Evolutionary conservation across 345 rosid genomes (phyloP).

Genomic region (Citrus glauca): DNA sequence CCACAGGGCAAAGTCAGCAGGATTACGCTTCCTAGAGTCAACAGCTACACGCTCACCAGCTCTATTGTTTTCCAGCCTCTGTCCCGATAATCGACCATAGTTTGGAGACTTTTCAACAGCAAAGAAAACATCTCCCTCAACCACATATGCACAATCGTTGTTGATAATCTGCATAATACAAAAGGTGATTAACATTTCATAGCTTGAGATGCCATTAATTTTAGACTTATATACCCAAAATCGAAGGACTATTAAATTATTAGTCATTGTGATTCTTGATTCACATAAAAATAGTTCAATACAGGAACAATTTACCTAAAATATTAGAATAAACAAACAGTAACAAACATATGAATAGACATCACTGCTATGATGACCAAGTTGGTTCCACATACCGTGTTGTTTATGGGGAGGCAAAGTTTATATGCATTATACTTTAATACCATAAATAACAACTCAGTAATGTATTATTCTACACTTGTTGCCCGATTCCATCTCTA

Average conservation of each 20-base stretch:
- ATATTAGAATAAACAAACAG: neutral
- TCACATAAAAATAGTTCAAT: neutral
- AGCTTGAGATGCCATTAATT: neutral
- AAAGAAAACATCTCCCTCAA: constrained; percentile 81
- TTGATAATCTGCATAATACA: constrained; percentile 61
- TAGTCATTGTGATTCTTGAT: neutral
- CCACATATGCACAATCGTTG: constrained; percentile 65
- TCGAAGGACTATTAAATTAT: too few relatives aligned
- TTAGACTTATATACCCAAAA: neutral
- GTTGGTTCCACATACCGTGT: neutral
- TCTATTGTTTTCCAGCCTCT: constrained; percentile 61
- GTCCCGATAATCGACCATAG: constrained; percentile 76
- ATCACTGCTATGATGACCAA: neutral
- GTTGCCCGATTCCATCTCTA: neutral
- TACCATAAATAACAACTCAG: neutral
- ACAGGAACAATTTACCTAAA: neutral
- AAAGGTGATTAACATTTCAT: neutral
- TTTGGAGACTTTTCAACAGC: constrained; percentile 67
- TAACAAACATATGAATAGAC: neutral
- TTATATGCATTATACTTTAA: neutral
- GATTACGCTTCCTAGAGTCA: constrained; percentile 77
- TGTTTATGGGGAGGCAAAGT: neutral
- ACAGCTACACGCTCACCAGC: constrained; percentile 88
- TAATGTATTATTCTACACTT: neutral
- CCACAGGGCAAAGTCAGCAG: constrained; percentile 92